A percentile compares a stretch with the other conserved stretches of the same genome.
phyloP scores from a whole-genome alignment of 352 stramenopile genomes.

The Phytopythium kandeliae region DNA sequence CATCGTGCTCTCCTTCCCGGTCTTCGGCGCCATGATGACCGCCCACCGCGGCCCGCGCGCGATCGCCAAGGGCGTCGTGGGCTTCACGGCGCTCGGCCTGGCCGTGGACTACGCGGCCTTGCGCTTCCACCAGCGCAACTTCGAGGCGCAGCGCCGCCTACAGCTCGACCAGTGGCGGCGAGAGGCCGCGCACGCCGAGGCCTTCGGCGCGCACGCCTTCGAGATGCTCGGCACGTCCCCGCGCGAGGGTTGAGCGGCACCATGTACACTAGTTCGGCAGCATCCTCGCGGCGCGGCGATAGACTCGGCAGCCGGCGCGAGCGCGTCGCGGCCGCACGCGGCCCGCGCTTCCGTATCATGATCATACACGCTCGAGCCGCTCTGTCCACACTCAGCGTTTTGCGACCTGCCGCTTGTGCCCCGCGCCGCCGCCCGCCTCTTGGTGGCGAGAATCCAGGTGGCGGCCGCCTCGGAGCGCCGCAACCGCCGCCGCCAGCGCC shows the following conservation, averaged over 20 bases:
- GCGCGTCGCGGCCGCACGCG: no score
- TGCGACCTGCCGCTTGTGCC: no score
- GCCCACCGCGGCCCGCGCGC: slow-evolving; percentile 27
- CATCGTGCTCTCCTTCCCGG: slow-evolving; percentile 40
- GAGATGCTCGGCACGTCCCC: slow-evolving; percentile 6
- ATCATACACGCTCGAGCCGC: no score
- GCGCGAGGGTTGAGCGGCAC: slow-evolving; percentile 3
- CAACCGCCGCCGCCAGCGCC: no score
- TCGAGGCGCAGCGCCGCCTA: slow-evolving; percentile 15
- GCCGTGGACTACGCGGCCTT: slow-evolving; percentile 28
- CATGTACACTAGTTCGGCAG: no score
- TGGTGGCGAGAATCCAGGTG: no score
- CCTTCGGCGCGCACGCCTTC: slow-evolving; percentile 2
- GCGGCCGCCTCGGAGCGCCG: not conserved
- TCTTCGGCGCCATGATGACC: slow-evolving; percentile 41
- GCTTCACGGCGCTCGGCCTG: slow-evolving; percentile 30
- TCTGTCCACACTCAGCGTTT: no score
- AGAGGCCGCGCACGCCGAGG: not conserved
- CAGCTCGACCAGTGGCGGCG: slow-evolving; percentile 12
- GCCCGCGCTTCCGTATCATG: no score
- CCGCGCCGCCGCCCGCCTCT: no score
- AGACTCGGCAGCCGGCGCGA: no score
- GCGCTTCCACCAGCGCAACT: slow-evolving; percentile 21
- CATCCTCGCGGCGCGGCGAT: no score
- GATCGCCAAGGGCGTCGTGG: slow-evolving; percentile 31